Percentiles rank a stretch among this genome's conserved stretches.
phyloP scores from a whole-genome alignment of 2,329 filamentous ascomycete genomes.

The Orbilia javanica region DNA sequence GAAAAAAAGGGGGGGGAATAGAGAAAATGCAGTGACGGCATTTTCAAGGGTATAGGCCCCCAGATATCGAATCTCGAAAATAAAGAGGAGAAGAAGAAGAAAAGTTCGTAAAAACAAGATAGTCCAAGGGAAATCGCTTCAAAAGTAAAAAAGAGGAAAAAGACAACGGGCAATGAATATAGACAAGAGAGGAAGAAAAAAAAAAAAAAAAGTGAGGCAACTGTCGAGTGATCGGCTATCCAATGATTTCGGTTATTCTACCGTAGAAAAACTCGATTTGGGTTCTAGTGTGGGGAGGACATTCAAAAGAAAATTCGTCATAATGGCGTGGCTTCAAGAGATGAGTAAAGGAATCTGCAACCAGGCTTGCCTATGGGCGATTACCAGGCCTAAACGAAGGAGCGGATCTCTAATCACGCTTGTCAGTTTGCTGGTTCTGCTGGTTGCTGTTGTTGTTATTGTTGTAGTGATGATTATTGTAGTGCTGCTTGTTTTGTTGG shows the following conservation, averaged over 20 bases:
- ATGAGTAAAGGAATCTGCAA: constrained; percentile 7
- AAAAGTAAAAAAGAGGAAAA: constrained; percentile 40
- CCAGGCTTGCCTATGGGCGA: neutral
- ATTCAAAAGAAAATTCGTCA: constrained; percentile 50
- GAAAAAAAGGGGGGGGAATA: neutral
- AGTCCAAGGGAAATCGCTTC: constrained; percentile 53
- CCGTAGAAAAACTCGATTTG: neutral
- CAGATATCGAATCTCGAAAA: constrained; percentile 27
- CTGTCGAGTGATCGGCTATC: constrained; percentile 17
- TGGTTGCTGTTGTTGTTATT: constrained; percentile 37
- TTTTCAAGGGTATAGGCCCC: constrained; percentile 17
- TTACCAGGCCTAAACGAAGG: neutral
- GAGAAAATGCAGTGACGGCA: constrained; percentile 9
- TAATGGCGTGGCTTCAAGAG: constrained; percentile 16
- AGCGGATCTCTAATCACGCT: constrained; percentile 54
- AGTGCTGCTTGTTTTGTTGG: constrained; percentile 57
- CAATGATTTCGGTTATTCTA: constrained; percentile 7
- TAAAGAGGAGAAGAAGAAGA: constrained; percentile 23
- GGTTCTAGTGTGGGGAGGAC: constrained; percentile 15
- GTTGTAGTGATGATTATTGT: constrained; percentile 34
- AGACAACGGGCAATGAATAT: constrained; percentile 45
- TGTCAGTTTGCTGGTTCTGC: constrained; percentile 37
- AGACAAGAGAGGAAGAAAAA: constrained; percentile 8
- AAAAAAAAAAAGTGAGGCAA: neutral
- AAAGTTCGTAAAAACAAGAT: constrained; percentile 11